Evolutionary conservation across 441 rosid species (phyloP).

Genomic region (Croton laevigatus): DNA sequence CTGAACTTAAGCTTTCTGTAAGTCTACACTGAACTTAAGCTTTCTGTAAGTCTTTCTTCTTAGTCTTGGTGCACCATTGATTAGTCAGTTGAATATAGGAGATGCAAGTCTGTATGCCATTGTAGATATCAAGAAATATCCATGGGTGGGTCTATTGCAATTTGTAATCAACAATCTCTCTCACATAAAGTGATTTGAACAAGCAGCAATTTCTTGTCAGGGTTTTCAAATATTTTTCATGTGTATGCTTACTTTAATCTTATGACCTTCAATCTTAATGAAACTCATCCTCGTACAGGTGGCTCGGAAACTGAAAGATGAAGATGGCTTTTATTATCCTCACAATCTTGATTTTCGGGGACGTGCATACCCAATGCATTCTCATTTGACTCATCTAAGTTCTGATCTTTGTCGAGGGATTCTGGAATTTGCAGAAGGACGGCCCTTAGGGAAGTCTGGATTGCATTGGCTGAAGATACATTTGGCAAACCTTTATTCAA

Average conservation of each 20-base stretch:
- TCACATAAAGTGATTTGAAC: neutral
- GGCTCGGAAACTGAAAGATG: conserved; percentile 83
- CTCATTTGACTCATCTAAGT: conserved; percentile 84
- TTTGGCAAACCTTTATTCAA: conserved; percentile 77
- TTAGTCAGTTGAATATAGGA: conserved; percentile 6
- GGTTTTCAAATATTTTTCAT: conserved; percentile 9
- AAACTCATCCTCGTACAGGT: conserved; percentile 49
- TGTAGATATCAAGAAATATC: conserved; percentile 1
- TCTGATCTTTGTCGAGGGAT: conserved; percentile 95
- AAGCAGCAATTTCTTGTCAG: neutral
- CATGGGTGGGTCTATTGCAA: conserved; percentile 1
- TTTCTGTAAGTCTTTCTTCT: conserved; percentile 56
- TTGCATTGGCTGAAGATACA: conserved; percentile 86
- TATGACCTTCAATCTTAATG: conserved; percentile 24
- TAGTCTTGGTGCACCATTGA: neutral
- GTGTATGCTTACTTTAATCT: conserved; percentile 15
- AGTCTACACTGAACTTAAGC: conserved; percentile 79
- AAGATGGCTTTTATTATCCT: conserved; percentile 94
- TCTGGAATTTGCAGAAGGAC: conserved; percentile 92
- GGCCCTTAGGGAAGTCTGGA: conserved; percentile 81
- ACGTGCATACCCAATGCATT: conserved; percentile 97
- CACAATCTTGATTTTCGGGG: conserved; percentile 98
- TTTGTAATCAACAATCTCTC: neutral
- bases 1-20: conserved; percentile 90
- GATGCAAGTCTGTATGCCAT: conserved; percentile 7